Base-by-base conservation (phyloP, 345 rosid species). In the Hibiscus tridactylites region DNA sequence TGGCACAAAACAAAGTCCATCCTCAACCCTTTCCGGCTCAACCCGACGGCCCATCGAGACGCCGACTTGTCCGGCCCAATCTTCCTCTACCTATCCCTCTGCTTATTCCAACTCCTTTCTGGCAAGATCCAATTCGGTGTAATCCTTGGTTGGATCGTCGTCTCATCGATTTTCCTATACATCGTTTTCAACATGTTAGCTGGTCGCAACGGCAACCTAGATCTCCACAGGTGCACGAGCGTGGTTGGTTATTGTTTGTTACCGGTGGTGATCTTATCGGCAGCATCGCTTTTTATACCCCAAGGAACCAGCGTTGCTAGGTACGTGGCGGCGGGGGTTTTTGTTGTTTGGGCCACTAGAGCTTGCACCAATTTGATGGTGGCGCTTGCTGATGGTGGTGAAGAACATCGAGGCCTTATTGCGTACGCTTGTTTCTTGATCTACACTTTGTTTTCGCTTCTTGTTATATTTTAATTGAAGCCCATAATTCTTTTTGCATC, bases 361-460 rank as follows among this genome's bases (percentile, higher is more conserved):
- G 97, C 87, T 33, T 85, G 92, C 70, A 83, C 96, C 5, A 78
- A 80, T 59, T 81, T 96, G 75, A 88, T 89, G 86, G 97, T 96
- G 39, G 75, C 90, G 16, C 84, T 90, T 11, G 93, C 97, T 0
- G 97, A 92, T 19, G 99, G 99, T 19, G 97, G 89, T 10, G 98
- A 89, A 75, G 99, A 96, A 67, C 97, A 87, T 49, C 88, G 95
- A 11, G 94, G 96, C 31, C 79, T 92, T 84, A 82, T 96, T 44
- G 83, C 93, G 80, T 92, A 92, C 79, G 98, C 95, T 62, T 96
- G 99, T 80, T 89, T 96, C 88, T 86, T 96, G 83, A 92, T 92
- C 78, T 91, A 96, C 78, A 79, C 92, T 63, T 78, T 92, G 62
- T 96, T 92, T 83, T 96, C 99, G 1, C 88, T 96, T 84, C 96